Evolutionary conservation across 805 yeast genomes (phyloP), one percentile per base, ranked within the genome.

Genomic region (Candida tibetensis): DNA sequence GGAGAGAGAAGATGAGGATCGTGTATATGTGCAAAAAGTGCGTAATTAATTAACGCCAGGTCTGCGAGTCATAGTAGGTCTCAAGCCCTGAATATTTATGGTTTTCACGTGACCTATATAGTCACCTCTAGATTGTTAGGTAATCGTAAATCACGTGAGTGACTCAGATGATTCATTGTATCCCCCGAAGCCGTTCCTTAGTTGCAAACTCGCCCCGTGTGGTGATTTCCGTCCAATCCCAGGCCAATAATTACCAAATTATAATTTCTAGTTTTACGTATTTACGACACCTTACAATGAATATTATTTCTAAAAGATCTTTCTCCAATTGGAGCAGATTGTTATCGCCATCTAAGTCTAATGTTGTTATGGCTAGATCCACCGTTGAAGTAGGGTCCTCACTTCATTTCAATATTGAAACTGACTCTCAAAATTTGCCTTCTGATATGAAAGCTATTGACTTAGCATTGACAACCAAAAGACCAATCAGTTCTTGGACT

Each of bases 401-500:
- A 9, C 37, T 45, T 17, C 18, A 31, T 21, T 45, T 45, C 25
- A 45, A 42, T 22, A 35, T 45, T 12, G 17, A 15, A 9, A 37
- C 47, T 7, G 27, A n/a, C 21, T 9, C 15, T 12, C 26, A 4
- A 6, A 18, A 8, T 14, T 16, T 9, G 2, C 15, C 12, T 5
- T 14, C 12, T n/a, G 17, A 12, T 4, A 17, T 28, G 22, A 23
- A 13, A 12, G 35, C 42, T 4, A 34, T 40, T 31, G 47, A 47
- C 3, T 30, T 47, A 28, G 51, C 51, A 7, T 22, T 34, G 25
- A 14, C 28, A 12, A 22, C 40, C 3, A 29, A 21, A 1, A 39
- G 21, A 1, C 62, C 67, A 4, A 42, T 52, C 13, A 60, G 51
- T 37, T 45, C 60, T 14, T 85, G 93, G 93, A 69, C 85, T 2